Evolutionary conservation across 805 yeast genomes (phyloP), one percentile per base, ranked within the genome.

Genomic region (Brettanomyces sp.): DNA sequence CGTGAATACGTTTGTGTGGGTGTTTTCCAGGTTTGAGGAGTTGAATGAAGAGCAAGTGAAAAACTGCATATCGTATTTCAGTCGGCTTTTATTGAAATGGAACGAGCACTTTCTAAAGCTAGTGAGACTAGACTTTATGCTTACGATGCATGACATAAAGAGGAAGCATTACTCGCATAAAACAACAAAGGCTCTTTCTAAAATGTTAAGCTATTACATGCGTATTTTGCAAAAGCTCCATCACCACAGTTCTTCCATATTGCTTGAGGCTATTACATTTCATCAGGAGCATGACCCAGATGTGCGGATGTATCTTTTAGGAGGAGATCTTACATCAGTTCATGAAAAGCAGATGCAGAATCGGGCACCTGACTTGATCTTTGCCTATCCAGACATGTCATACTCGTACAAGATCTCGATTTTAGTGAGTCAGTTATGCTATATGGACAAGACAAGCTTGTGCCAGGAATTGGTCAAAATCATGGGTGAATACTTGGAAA

Each of bases 101-200:
- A 82, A 84, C 47, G 73, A 70, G 43, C 78, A 80, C 38, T 54
- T 62, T 23, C 67, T 80, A 0, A 64, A 76, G 33, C 60, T 85
- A 33, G 81, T 72, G 54, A 68, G 96, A 43, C 58, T 93, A 33
- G 96, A 90, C 58, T 79, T 93, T 57, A 74, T 91, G 73, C 59
- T 71, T 13, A 56, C 74, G 2, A 58, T 85, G 1, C 74, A 79
- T 55, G 68, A 74, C 25, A 65, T 84, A 54, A 64, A 72, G 25
- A 66, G 67, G 32, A 79, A 81, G 5, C 62, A 80, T 14, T 72
- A 79, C 1, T 60, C 66, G 0, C 63, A 79, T 0, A 58, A 64
- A 13, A 67, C 79, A 4, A 68, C 87, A 47, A 68, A 66, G 30
- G 88, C 82, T 46, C 74, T 84, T 11, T 81, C 79, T 35, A 76